Conservation (phyloP, 2,329 filamentous ascomycete genomes). For the Aspergillus luchuensis region DNA sequence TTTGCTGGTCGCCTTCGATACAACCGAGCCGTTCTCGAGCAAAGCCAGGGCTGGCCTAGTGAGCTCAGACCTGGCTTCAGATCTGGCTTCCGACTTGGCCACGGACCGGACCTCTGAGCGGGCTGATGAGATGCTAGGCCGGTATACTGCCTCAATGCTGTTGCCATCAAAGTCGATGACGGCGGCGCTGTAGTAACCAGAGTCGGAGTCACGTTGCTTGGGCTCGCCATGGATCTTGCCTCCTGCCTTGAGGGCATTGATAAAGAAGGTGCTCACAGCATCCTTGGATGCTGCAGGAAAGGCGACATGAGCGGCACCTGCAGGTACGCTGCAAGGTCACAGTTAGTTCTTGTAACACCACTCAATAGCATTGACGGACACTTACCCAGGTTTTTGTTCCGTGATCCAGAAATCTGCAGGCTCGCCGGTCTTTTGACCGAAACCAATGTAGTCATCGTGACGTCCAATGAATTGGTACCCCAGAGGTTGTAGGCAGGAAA, state of each 20-base stretch:
- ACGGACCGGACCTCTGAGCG: slow-evolving; percentile 25
- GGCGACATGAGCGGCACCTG: slow-evolving; percentile 62
- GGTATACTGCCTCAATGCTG: slow-evolving; percentile 75
- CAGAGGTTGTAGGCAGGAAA: slow-evolving; percentile 74
- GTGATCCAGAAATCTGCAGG: slow-evolving; percentile 65
- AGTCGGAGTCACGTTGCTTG: slow-evolving; percentile 54
- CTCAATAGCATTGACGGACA: slow-evolving; percentile 7
- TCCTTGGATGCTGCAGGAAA: slow-evolving; percentile 68
- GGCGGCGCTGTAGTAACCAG: slow-evolving; percentile 63
- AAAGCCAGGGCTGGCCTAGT: slow-evolving; percentile 38
- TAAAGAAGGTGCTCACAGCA: slow-evolving; percentile 71
- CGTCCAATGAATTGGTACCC: slow-evolving; percentile 71
- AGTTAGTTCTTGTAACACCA: slow-evolving; percentile 19
- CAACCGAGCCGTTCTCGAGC: slow-evolving; percentile 42
- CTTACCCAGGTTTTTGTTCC: slow-evolving; percentile 61
- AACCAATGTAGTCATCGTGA: slow-evolving; percentile 62
- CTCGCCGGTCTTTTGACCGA: slow-evolving; percentile 58
- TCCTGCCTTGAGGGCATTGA: slow-evolving; percentile 67
- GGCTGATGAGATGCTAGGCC: slow-evolving; percentile 34
- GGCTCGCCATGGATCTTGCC: slow-evolving; percentile 61
- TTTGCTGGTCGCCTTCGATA: slow-evolving; percentile 36
- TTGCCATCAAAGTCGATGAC: slow-evolving; percentile 81
- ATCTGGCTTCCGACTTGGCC: slow-evolving; percentile 28
- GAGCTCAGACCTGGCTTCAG: slow-evolving; percentile 30
- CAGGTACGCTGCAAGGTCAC: slow-evolving; percentile 43